Base-by-base conservation (phyloP, 2,329 filamentous ascomycete species). In the Ceratocystis papillata region DNA sequence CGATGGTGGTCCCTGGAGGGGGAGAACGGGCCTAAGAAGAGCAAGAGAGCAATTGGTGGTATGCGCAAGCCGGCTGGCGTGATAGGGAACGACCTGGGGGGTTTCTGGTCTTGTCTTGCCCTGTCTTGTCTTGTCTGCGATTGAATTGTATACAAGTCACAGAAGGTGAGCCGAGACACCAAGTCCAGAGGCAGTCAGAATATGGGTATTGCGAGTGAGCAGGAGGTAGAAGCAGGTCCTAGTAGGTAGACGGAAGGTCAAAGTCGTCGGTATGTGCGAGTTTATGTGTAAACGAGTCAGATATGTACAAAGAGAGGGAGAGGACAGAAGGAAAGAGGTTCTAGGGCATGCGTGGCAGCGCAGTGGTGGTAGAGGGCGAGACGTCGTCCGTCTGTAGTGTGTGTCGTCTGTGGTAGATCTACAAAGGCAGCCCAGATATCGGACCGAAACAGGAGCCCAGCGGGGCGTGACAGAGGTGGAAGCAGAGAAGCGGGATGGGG, bases 381-480 rank as follows among this genome's bases (percentile, higher is more conserved):
- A 15, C 12, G 53, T 30, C 22, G 53, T 7, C 22, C 12, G 28
- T 50, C 20, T 50, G 48, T 20, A 50, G 48, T 7, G 48, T 50
- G 48, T 50, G n/a, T 50, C 20, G 48, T 50, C 20, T 17, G 25
- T 57, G 25, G 53, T 12, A 10, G 53, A 57, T 57, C 10, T 57
- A 33, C 12, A 30, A 22, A 57, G 12, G 53, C 53, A 57, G 53
- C 7, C 53, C 15, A 57, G 53, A 57, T 30, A 57, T 57, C 53
- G 30, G 53, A 57, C 53, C 15, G 53, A 33, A 33, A 57, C 53
- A 28, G 33, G 17, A 33, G 53, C 22, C 22, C 10, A 57, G 17
- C 4, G 53, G 30, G 28, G 30, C n/a, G 28, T 17, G 28, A 57
- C 53, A 33, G 10, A 22, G 33, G 8, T 28, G 30, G 17, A 30